These are phyloP conservation scores for Colletotrichum truncatum DNA, from an alignment of 2,329 filamentous ascomycete species.

Conservation along the genomic window DNA sequence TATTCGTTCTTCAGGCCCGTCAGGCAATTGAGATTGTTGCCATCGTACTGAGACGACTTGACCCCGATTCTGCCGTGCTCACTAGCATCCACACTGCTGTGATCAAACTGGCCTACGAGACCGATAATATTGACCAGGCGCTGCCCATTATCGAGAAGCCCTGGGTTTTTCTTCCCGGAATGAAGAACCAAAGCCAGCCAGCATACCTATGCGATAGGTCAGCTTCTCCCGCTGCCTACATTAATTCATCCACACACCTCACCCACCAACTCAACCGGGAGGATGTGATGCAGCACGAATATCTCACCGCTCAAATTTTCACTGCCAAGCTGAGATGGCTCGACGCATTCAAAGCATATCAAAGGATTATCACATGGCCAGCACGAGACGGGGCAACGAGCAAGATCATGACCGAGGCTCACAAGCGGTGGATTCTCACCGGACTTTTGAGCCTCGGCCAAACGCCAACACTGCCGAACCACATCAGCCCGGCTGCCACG, in stretches of 20 bases:
- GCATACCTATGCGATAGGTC: slow-evolving; percentile 55
- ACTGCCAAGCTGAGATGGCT: slow-evolving; percentile 69
- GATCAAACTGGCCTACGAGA: slow-evolving; percentile 66
- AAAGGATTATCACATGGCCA: slow-evolving; percentile 74
- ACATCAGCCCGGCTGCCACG: slow-evolving; percentile 60
- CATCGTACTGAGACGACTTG: slow-evolving; percentile 69
- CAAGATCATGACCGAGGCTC: slow-evolving; percentile 85
- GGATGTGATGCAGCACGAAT: slow-evolving; percentile 73
- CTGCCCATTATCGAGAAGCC: slow-evolving; percentile 71
- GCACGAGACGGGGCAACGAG: slow-evolving; percentile 69
- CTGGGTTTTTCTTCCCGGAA: slow-evolving; percentile 71
- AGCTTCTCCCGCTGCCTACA: slow-evolving; percentile 62
- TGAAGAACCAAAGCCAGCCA: slow-evolving; percentile 44
- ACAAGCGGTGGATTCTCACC: slow-evolving; percentile 90
- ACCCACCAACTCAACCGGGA: slow-evolving; percentile 60
- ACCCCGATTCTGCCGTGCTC: slow-evolving; percentile 72
- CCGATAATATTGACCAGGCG: slow-evolving; percentile 61
- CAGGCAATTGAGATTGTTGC: slow-evolving; percentile 56
- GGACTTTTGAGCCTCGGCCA: slow-evolving; percentile 76
- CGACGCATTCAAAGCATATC: slow-evolving; percentile 69
- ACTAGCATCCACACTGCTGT: slow-evolving; percentile 71
- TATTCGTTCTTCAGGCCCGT: slow-evolving; percentile 46
- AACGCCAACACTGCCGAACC: slow-evolving; percentile 62
- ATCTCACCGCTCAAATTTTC: slow-evolving; percentile 71
- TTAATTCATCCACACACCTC: slow-evolving; percentile 67